Evolutionary conservation across 768 basidiomycete genomes (phyloP).

Genomic region (Leccinum imitatum): DNA sequence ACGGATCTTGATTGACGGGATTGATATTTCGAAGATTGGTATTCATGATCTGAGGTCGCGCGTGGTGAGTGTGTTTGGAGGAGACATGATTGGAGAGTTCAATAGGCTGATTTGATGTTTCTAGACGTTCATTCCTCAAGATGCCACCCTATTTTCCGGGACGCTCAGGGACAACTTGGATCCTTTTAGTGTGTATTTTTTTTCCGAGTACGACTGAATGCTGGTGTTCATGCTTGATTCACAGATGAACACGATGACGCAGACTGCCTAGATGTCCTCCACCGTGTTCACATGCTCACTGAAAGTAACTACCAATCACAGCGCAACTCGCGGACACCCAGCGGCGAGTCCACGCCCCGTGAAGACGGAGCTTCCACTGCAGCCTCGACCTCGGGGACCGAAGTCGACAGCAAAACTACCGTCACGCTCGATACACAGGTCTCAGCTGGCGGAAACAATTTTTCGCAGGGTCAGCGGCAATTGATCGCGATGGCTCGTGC

Average conservation of each 20-base stretch:
- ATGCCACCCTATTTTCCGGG: conserved; percentile 78
- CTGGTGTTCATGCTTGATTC: background rate
- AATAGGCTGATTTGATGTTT: background rate
- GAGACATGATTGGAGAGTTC: background rate
- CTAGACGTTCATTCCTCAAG: conserved; percentile 78
- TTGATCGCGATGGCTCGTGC: conserved; percentile 86
- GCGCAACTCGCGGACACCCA: conserved; percentile 48
- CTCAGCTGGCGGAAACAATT: conserved; percentile 84
- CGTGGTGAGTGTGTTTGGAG: conserved; percentile 46
- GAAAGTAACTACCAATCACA: conserved; percentile 49
- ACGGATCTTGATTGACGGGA: conserved; percentile 79
- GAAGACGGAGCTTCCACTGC: conserved; percentile 42
- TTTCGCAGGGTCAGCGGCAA: conserved; percentile 91
- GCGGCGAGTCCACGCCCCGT: conserved; percentile 43
- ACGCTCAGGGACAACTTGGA: conserved; percentile 75
- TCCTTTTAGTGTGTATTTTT: conserved; percentile 51
- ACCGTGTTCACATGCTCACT: conserved; percentile 75
- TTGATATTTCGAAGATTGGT: conserved; percentile 85
- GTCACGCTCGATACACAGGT: conserved; percentile 77
- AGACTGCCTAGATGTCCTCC: conserved; percentile 78
- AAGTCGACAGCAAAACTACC: conserved; percentile 52
- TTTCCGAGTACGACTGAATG: background rate
- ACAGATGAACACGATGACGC: conserved; percentile 73
- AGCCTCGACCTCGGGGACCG: conserved; percentile 46
- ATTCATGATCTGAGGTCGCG: conserved; percentile 80